Percentiles rank a stretch among this genome's conserved stretches.
These are phyloP conservation scores for Aleurites moluccanus DNA, from an alignment of 441 rosid species.

Conservation along the genomic window DNA sequence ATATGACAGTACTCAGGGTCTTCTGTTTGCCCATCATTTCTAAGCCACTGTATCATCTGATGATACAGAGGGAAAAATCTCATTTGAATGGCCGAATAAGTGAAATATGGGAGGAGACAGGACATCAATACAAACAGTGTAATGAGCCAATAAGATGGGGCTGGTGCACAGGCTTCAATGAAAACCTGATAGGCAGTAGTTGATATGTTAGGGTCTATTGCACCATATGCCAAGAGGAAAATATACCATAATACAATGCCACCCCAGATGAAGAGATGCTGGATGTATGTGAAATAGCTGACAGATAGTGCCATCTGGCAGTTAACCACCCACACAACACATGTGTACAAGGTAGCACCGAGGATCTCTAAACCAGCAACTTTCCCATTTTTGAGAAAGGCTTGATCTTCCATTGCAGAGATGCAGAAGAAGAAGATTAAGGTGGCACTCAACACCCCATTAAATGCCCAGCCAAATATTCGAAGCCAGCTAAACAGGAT, in stretches of 20 bases:
- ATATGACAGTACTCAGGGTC: conserved; percentile 77
- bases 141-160: conserved; percentile 78
- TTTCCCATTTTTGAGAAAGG: conserved; percentile 75
- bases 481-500: conserved; percentile 78
- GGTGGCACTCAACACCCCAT: conserved; percentile 55
- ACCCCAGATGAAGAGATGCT: conserved; percentile 93
- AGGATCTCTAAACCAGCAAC: conserved; percentile 70
- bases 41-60: conserved; percentile 89
- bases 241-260: conserved; percentile 72
- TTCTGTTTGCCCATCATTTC: conserved; percentile 67
- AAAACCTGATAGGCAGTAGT: conserved; percentile 82
- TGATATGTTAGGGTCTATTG: conserved; percentile 58
- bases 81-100: conserved; percentile 64
- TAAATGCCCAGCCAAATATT: conserved; percentile 78
- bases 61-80: conserved; percentile 86
- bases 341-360: conserved; percentile 89
- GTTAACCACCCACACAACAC: conserved; percentile 85
- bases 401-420: conserved; percentile 59
- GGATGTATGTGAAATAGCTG: conserved; percentile 81
- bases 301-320: conserved; percentile 87
- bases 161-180: conserved; percentile 81
- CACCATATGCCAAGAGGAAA: conserved; percentile 87
- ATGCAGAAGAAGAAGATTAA: conserved; percentile 83
- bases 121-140: conserved; percentile 55
- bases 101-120: conserved; percentile 71